These are phyloP conservation scores for Phytomonas francai DNA, from an alignment of 208 protist genomes.

Conservation along the genomic window DNA sequence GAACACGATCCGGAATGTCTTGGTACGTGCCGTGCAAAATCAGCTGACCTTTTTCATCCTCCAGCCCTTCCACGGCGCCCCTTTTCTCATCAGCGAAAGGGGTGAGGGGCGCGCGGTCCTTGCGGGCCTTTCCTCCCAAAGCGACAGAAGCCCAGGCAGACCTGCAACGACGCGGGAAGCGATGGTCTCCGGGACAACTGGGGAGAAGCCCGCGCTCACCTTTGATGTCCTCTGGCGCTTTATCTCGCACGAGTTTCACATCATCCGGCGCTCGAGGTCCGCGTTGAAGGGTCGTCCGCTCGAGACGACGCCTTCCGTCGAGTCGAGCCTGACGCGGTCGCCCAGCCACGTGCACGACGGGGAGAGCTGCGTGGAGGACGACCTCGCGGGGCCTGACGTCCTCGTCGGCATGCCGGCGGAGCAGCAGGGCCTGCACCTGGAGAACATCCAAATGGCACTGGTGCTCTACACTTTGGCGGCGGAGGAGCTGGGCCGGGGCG, in stretches of 20 bases:
- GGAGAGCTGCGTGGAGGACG: constrained; percentile 25
- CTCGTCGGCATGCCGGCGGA: constrained; percentile 9
- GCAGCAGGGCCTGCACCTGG: constrained; percentile 32
- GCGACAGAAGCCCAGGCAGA: background rate
- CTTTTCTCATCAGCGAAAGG: background rate
- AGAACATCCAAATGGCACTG: constrained; percentile 53
- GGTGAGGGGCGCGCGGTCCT: background rate
- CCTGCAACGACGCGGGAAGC: background rate
- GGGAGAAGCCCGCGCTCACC: constrained; percentile 16
- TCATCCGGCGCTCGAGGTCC: constrained; percentile 30
- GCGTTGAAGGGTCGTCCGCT: background rate
- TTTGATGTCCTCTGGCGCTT: constrained; percentile 55
- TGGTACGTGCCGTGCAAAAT: constrained; percentile 21
- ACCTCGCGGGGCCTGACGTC: constrained; percentile 14
- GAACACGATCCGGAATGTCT: constrained; percentile 12
- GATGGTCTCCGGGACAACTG: background rate
- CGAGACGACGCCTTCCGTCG: constrained; percentile 21
- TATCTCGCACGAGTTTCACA: constrained; percentile 46
- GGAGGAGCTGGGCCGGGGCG: constrained; percentile 17
- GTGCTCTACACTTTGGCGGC: constrained; percentile 35
- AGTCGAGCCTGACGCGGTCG: constrained; percentile 32
- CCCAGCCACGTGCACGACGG: constrained; percentile 22
- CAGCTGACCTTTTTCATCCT: constrained; percentile 17
- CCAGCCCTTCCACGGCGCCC: constrained; percentile 2
- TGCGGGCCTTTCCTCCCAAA: background rate